phyloP scores from a whole-genome alignment of 331 rosid species.

The Erythrophleum ivorense region DNA sequence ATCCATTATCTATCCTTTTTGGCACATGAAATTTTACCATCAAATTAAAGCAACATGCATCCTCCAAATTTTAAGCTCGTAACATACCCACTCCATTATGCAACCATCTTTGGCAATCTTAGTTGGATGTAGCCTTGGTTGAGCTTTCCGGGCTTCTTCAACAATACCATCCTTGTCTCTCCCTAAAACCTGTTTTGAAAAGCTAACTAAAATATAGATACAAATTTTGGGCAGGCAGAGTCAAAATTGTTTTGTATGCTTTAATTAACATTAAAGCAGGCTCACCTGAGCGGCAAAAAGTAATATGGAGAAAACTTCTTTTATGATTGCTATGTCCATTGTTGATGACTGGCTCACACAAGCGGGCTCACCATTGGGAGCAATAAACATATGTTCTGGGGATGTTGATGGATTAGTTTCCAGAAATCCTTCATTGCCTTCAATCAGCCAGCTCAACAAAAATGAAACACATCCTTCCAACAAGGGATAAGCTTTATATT shows the following conservation, averaged over 20 bases:
- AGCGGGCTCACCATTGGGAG: constrained; percentile 78
- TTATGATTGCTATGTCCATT: constrained; percentile 75
- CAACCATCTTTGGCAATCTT: constrained; percentile 72
- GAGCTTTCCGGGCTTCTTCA: constrained; percentile 50
- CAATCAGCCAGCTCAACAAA: constrained; percentile 83
- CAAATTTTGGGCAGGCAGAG: not conserved
- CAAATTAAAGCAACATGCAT: constrained; percentile 3
- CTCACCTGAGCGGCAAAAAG: constrained; percentile 76
- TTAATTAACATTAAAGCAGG: constrained; percentile 21
- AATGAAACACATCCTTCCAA: constrained; percentile 78
- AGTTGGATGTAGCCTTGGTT: constrained; percentile 55
- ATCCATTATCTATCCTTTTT: constrained; percentile 19
- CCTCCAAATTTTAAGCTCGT: constrained; percentile 22
- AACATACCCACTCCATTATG: constrained; percentile 82
- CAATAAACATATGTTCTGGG: constrained; percentile 74
- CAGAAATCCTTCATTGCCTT: constrained; percentile 65
- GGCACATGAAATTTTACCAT: constrained; percentile 1
- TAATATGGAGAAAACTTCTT: constrained; percentile 67
- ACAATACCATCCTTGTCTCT: constrained; percentile 55
- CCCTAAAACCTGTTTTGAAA: constrained; percentile 56
- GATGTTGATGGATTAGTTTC: constrained; percentile 92
- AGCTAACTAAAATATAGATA: not conserved
- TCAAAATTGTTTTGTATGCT: constrained; percentile 18
- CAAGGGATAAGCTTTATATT: constrained; percentile 74
- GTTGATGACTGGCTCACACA: constrained; percentile 80